Base-by-base conservation (phyloP, 306 rosid species). In the Boehmeria nivea region DNA sequence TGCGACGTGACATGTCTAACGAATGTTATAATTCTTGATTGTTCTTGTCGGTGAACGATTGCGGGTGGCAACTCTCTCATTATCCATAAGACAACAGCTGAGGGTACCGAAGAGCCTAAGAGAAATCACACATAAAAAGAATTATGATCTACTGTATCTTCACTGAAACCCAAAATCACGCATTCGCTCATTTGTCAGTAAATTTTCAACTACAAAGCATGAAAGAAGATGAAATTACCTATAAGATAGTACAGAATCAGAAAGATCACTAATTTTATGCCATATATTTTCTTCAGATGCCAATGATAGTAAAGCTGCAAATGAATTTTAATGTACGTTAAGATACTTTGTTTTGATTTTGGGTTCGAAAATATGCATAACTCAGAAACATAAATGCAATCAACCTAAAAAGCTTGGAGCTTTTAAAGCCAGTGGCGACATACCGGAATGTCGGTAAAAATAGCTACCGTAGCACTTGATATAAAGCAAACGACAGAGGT, bases 31-130 rank as follows among this genome's bases (percentile, higher is more conserved):
- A 74, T 67, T 63, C 70, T 70, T 17, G 83, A 62, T 64, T 82
- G 72, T 60, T 79, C 78, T 43, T 12, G 58, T 74, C 19, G 49
- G 64, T 64, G 50, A 20, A 56, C 51, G 33, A 57, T 62, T 6
- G 66, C 72, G 12, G 87, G 81, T 21, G 87, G 95, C 74, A 85
- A 52, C 71, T 79, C 89, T 75, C 89, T 77, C 59, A 75, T 78
- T 38, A 77, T 72, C 95, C 95, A 85, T 62, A 86, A 60, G 40
- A 77, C 63, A 70, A 65, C 75, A 54, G 89, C 85, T 12, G 95
- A 79, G 12, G 95, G 89, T 23, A 80, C 62, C 69, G 69, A 77
- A 62, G 81, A 77, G 40, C 95, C 89, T 86, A 59, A 28, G 36
- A 65, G 55, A 46, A 47, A 48, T 47, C 24, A 49, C 25, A 58